Conservation (phyloP, 352 stramenopile genomes). For the Phytophthora podocarpi region DNA sequence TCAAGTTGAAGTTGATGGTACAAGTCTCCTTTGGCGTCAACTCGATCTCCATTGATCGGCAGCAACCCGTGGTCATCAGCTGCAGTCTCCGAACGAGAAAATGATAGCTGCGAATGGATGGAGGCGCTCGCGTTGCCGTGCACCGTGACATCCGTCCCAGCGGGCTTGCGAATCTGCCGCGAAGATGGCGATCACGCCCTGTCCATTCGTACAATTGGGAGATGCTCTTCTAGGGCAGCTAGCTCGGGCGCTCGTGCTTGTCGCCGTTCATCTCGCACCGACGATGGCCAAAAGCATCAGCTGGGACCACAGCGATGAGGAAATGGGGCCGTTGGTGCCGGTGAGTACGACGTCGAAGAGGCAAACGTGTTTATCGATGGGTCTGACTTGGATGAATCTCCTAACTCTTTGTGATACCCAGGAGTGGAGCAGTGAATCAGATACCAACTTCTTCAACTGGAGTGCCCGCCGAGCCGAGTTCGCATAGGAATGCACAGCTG, state of each 20-base stretch:
- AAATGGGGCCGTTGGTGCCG: constrained; percentile 17
- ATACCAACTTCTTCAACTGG: constrained; percentile 22
- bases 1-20: constrained; percentile 10
- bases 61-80: too few relatives aligned
- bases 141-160: too few relatives aligned
- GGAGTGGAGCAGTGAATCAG: constrained; percentile 25
- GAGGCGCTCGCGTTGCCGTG: neutral
- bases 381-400: neutral
- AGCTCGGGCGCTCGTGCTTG: constrained; percentile 7
- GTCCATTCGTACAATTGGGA: constrained; percentile 9
- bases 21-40: too few relatives aligned
- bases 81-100: too few relatives aligned
- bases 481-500: neutral
- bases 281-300: constrained; percentile 19
- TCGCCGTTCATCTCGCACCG: neutral
- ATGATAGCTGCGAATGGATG: neutral
- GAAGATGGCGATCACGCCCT: constrained; percentile 3
- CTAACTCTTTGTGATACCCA: too few relatives aligned
- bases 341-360: constrained; percentile 1
- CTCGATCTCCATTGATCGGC: too few relatives aligned
- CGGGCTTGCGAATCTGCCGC: constrained; percentile 12
- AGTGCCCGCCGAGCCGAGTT: constrained; percentile 18
- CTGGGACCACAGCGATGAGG: constrained; percentile 23
- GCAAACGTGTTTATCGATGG: neutral
- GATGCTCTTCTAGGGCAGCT: constrained; percentile 21